Evolutionary conservation across 2,329 filamentous ascomycete species (phyloP), one percentile per base, ranked within the genome.

Genomic region (Colletotrichum cordylinicola): DNA sequence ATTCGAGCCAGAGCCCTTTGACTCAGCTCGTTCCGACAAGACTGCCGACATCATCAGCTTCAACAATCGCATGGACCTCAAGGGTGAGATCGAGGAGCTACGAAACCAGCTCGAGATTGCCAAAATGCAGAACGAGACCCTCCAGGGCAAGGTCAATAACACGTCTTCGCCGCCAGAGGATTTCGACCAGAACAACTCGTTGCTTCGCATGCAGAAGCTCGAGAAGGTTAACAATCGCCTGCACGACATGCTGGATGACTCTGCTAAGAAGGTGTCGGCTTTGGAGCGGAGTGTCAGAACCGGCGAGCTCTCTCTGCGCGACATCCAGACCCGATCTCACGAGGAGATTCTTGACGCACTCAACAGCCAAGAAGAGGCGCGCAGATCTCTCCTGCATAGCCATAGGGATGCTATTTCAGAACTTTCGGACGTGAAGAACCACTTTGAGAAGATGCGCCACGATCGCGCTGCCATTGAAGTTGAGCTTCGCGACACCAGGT

Each of bases 181-280:
- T 83, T 82, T 80, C 35, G 94, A 96, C 55, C 93, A 97, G 60
- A 96, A 93, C 79, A 95, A 95, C 2, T 96, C 95, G 2, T 83
- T 94, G 64, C 91, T 93, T 70, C 93, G 97, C 18, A 93, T 98
- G 80, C 94, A 98, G 82, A 96, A 98, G 85, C 90, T 98, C 7
- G 96, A 98, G 85, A 93, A 95, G 79, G 96, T 95, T 82, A 98
- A 98, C 85, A 96, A 91, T 83, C 93, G 96, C 72, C 90, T 98
- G 16, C 96, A 98, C 81, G 95, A 98, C 78, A 95, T 98, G 91
- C 93, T 98, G 7, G 96, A 98, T 83, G 96, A 98, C 83, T 98
- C 96, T 4, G 90, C 94, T 21, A 96, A 95, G 88, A 98, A 98
- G 86, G 94, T 98, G 4, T 98, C 96, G 8, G 91, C 94, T 1